phyloP scores from a whole-genome alignment of 805 yeast genomes.

The Tetrapisispora nanseiensis region DNA sequence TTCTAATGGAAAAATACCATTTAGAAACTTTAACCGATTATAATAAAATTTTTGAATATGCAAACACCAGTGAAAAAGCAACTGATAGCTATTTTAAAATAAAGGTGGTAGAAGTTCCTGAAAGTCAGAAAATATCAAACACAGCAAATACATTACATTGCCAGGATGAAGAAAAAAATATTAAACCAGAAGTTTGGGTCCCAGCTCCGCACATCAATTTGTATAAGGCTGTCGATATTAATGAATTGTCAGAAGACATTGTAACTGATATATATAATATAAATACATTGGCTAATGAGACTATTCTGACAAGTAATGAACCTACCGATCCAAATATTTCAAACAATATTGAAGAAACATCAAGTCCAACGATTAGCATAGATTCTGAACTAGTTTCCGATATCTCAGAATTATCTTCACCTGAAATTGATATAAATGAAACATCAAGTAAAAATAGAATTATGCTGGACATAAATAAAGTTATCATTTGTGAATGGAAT shows the following conservation, averaged over 20 bases:
- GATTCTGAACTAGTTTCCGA: neutral
- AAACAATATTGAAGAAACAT: neutral
- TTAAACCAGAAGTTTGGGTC: constrained; percentile 14
- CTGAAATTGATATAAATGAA: neutral
- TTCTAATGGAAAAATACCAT: constrained; percentile 18
- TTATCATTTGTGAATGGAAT: constrained; percentile 63
- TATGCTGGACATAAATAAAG: constrained; percentile 8
- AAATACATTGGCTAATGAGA: neutral
- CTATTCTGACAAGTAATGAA: neutral
- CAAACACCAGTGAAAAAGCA: constrained; percentile 7
- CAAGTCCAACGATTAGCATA: neutral
- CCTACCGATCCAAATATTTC: neutral
- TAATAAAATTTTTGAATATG: constrained; percentile 12
- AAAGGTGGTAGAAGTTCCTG: constrained; percentile 5
- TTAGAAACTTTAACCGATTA: constrained; percentile 16
- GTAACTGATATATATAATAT: constrained; percentile 21
- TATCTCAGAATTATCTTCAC: constrained; percentile 2
- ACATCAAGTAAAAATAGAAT: neutral
- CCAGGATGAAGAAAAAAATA: neutral
- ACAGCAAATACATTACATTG: neutral
- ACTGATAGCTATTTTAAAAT: constrained; percentile 16
- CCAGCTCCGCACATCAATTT: constrained; percentile 16
- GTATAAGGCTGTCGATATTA: constrained; percentile 11
- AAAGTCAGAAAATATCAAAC: constrained; percentile 1
- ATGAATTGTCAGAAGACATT: constrained; percentile 10